phyloP scores from a whole-genome alignment of 768 basidiomycete genomes.

The Pleurotus giganteus region DNA sequence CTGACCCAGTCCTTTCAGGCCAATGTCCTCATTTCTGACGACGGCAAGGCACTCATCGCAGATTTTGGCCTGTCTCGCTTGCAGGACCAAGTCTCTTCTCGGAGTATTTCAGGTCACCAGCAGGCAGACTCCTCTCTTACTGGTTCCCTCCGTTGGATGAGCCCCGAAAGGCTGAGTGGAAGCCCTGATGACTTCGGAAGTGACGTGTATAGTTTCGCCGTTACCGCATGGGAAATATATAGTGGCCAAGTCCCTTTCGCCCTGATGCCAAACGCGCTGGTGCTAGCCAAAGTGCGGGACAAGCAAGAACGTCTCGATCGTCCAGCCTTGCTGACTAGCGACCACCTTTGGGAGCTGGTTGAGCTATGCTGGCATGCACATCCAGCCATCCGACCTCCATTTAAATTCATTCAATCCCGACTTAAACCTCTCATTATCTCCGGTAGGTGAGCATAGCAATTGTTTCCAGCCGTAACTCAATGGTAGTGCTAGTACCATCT shows the following conservation, averaged over 20 bases:
- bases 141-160: constrained; percentile 10
- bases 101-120: background rate
- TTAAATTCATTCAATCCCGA: background rate
- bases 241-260: constrained; percentile 5
- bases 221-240: constrained; percentile 8
- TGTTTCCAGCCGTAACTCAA: background rate
- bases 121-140: background rate
- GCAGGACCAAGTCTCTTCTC: constrained; percentile 18
- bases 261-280: background rate
- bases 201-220: constrained; percentile 9
- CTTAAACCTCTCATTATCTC: background rate
- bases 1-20: constrained; percentile 20
- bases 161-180: constrained; percentile 2
- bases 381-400: background rate
- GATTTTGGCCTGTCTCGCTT: constrained; percentile 41
- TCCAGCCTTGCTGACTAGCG: background rate
- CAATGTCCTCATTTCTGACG: constrained; percentile 34
- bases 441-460: background rate
- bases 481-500: background rate
- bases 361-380: constrained; percentile 6
- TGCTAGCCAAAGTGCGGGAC: background rate
- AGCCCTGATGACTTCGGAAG: background rate
- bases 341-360: constrained; percentile 4
- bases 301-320: background rate
- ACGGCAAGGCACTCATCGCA: constrained; percentile 27